Evolutionary conservation across 345 rosid species (phyloP), one percentile per base, ranked within the genome.

Genomic region (Carallia pectinifolia): DNA sequence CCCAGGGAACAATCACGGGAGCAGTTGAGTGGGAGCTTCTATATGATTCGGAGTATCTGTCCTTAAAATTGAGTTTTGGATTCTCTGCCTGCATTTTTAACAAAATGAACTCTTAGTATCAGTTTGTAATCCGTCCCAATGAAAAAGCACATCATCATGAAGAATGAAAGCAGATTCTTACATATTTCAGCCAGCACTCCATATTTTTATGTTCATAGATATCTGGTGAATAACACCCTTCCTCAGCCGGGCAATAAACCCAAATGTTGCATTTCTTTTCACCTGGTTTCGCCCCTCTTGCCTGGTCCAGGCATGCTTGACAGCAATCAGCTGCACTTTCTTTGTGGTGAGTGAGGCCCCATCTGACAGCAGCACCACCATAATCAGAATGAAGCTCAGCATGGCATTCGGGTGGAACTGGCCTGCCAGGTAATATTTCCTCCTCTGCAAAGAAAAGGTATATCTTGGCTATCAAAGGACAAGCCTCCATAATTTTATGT

Each of bases 311-410:
- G 81, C 99, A 96, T 64, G 98, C 96, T 68, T 92, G 93, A 81
- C 98, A 96, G 81, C 99, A 96, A 72, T 96, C 97, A 13, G 98
- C 98, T 47, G 98, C 99, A 80, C 98, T 96, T 77, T 92, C 97
- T 84, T 90, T 89, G 62, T 82, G 98, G 78, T 92, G 92, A 17
- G 96, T 88, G 34, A 89, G 97, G 70, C 99, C 99, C 99, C 99
- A 92, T 80, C 89, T 88, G 68, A 96, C 92, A 71, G 99, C 99
- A 36, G 72, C 86, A 34, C 99, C 99, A 58, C 37, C 93, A 67
- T 96, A 96, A 79, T 96, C 99, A 10, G 97, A 68, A 82, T 92
- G 98, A 77, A 96, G 96, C 80, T 92, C 89, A 10, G 87, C 82
- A 56, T 83, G 80, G 66, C 99, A 96, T 82, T 85, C 92, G 12